Percentiles rank a stretch among this genome's conserved stretches.
phyloP scores from a whole-genome alignment of 2,329 filamentous ascomycete genomes.

The Colletotrichum sojae region DNA sequence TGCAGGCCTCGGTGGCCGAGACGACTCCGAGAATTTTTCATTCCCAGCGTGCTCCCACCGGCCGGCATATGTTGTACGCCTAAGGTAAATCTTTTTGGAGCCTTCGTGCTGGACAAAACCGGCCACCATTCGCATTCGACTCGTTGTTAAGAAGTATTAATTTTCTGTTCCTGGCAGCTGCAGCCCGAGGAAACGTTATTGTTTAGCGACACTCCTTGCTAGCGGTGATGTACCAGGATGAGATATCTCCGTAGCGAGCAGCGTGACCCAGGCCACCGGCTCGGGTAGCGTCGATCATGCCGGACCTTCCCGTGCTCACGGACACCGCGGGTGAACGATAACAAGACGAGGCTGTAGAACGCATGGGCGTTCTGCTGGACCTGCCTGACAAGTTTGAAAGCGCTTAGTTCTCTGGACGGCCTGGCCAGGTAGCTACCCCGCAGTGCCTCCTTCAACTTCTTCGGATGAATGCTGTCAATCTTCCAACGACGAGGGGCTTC shows the following conservation, averaged over 20 bases:
- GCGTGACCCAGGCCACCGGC: not conserved
- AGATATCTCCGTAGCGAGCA: not conserved
- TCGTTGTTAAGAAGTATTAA: not conserved
- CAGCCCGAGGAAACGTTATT: no score
- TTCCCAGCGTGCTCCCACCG: not conserved
- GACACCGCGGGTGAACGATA: not conserved
- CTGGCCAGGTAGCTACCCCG: slow-evolving; percentile 7
- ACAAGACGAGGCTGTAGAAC: not conserved
- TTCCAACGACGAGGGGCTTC: not conserved
- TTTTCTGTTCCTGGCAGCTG: not conserved
- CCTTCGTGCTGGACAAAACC: no score
- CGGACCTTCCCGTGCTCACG: slow-evolving; percentile 9
- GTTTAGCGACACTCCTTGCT: no score
- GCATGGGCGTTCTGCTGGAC: not conserved
- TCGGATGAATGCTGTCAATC: not conserved
- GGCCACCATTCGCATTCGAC: not conserved
- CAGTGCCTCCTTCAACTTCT: not conserved
- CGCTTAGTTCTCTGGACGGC: not conserved
- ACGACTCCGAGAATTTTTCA: not conserved
- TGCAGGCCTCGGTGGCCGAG: not conserved
- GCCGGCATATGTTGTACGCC: not conserved
- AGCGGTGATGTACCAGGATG: no score
- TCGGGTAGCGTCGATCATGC: slow-evolving; percentile 3
- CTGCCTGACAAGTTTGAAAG: slow-evolving; percentile 6
- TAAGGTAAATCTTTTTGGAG: not conserved